These are phyloP conservation scores for Fusarium sp. DNA, from an alignment of 2,329 filamentous ascomycete species.

Conservation along the genomic window DNA sequence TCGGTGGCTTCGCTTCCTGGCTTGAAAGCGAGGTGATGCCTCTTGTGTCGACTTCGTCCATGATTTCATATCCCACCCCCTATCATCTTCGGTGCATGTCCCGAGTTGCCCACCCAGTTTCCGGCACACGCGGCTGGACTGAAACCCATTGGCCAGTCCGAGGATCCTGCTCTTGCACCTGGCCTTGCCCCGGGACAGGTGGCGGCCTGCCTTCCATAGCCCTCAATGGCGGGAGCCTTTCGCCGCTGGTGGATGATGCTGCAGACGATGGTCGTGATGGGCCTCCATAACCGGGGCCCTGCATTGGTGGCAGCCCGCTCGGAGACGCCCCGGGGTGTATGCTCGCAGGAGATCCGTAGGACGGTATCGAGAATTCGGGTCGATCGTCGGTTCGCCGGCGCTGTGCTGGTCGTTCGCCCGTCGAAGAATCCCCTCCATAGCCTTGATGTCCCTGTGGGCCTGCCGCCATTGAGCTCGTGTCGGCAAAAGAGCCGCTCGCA, in stretches of 20 bases:
- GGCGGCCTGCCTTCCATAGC: conserved; percentile 55
- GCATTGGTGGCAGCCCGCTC: conserved; percentile 57
- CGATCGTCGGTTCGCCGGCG: conserved; percentile 63
- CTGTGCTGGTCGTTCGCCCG: conserved; percentile 60
- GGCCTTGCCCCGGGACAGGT: conserved; percentile 43
- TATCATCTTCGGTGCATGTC: conserved; percentile 41
- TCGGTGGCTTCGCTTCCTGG: neutral
- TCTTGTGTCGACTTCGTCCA: conserved; percentile 1
- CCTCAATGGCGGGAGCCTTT: conserved; percentile 63
- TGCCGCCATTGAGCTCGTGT: conserved; percentile 52
- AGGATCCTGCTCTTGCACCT: conserved; percentile 50
- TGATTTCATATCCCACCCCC: conserved; percentile 27
- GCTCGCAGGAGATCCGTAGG: conserved; percentile 52
- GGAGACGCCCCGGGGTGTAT: conserved; percentile 49
- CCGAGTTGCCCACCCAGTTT: conserved; percentile 54
- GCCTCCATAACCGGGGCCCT: conserved; percentile 52
- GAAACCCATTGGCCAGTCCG: conserved; percentile 53
- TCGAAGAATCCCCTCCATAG: conserved; percentile 57
- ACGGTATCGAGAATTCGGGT: conserved; percentile 55
- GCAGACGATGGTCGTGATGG: conserved; percentile 55
- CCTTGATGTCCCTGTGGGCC: conserved; percentile 45
- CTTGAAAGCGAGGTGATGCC: conserved; percentile 9
- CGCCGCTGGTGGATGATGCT: conserved; percentile 53
- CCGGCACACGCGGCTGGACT: conserved; percentile 47
- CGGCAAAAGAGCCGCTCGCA: conserved; percentile 51